Base-by-base conservation (phyloP, 495 filamentous ascomycete species). In the Penicillium mononematosum region DNA sequence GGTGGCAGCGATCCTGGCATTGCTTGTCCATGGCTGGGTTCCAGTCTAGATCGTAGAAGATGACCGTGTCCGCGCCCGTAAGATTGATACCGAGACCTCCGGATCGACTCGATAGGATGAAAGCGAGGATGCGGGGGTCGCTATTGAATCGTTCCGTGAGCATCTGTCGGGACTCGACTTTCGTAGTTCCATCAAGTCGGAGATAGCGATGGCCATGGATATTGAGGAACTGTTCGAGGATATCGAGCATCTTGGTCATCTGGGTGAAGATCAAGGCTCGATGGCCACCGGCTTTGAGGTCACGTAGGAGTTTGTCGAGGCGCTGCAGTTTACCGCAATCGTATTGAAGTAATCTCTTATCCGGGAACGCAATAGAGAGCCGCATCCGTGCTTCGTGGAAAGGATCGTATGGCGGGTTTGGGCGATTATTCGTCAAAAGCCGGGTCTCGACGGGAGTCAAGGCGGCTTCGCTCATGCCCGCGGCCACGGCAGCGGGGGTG, bases 11-110 rank as follows among this genome's bases (percentile, higher is more conserved):
- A 68, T 99, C 95, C 73, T 98, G 95, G 68, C 95, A 99, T 71
- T 99, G 95, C 66, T 96, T 96, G 72, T 99, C 95, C 95, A 99
- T 99, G 11, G 95, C 95, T 0, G 95, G 95, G 62, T 99, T 99
- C 95, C 95, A 99, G 73, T 99, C 95, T 43, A 96, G 83, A 70
- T 99, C 95, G 74, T 99, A 99, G 75, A 99, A 99, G 65, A 99
- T 98, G 65, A 99, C 95, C 0, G 94, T 96, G 70, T 97, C 94
- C 24, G 95, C 95, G 32, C 94, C 95, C 1, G 94, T 98, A 16
- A 99, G 77, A 65, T 98, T 98, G 65, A 98, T 96, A 49, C 95
- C 95, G 2, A 99, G 77, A 48, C 95, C 95, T 54, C 95, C 95
- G 1, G 95, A 96, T 45, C 95, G 86, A 55, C 90, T 95, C 2